Evolutionary conservation across 257 asterid species (phyloP).

Genomic region (Cinchona pubescens): DNA sequence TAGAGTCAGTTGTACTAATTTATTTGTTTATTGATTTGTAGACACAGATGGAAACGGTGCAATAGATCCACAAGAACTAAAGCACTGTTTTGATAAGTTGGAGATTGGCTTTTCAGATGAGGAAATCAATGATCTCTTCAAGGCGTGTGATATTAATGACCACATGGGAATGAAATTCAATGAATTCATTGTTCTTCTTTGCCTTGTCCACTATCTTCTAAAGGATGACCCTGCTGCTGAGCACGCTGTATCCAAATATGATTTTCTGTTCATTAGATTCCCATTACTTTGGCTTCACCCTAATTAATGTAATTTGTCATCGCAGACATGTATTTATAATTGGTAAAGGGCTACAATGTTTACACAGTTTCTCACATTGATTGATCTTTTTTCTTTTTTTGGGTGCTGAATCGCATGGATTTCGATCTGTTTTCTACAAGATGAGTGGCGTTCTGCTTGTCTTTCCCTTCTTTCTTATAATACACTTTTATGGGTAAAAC

Average conservation of each 20-base stretch:
- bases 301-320: background rate
- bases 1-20: background rate
- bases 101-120: constrained; percentile 65
- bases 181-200: constrained; percentile 87
- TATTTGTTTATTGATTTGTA: constrained; percentile 18
- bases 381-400: too few relatives aligned
- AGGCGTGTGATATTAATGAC: constrained; percentile 79
- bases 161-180: constrained; percentile 71
- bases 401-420: background rate
- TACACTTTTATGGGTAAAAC: background rate
- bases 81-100: constrained; percentile 58
- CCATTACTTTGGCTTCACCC: background rate
- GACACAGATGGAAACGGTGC: constrained; percentile 79
- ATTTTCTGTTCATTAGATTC: background rate
- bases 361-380: background rate
- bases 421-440: too few relatives aligned
- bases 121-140: constrained; percentile 69
- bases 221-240: constrained; percentile 53
- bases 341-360: background rate
- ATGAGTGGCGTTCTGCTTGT: background rate
- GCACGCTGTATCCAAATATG: constrained; percentile 47
- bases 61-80: constrained; percentile 80
- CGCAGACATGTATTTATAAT: background rate
- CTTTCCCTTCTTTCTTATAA: background rate
- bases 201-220: constrained; percentile 86